phyloP scores from a whole-genome alignment of 2,329 filamentous ascomycete genomes.

The Sporothrix sp. region DNA sequence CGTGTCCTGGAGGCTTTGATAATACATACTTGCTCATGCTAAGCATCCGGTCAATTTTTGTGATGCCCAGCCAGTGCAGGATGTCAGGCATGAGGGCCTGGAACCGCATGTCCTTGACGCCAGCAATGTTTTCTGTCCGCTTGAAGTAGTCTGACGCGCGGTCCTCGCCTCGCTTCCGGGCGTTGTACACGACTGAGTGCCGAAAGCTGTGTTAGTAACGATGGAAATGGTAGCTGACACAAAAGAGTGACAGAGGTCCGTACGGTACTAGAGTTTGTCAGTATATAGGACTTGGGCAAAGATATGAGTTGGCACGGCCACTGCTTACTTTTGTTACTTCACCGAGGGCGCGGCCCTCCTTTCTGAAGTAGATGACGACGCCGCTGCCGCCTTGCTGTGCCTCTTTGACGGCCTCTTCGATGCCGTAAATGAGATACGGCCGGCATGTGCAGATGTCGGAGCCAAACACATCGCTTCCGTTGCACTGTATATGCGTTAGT shows the following conservation, averaged over 20 bases:
- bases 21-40: conserved; percentile 88
- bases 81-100: conserved; percentile 98
- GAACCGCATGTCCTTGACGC: conserved; percentile 95
- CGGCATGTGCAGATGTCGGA: conserved; percentile 96
- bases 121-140: conserved; percentile 95
- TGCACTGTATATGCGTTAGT: conserved; percentile 44
- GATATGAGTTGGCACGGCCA: no score
- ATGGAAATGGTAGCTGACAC: neutral
- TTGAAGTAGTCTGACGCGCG: conserved; percentile 89
- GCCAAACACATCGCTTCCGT: conserved; percentile 94
- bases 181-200: conserved; percentile 59
- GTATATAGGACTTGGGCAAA: neutral
- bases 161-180: conserved; percentile 68
- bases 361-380: conserved; percentile 97
- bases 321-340: conserved; percentile 82
- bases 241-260: conserved; percentile 6
- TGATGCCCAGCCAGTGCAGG: conserved; percentile 94
- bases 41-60: conserved; percentile 96
- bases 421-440: conserved; percentile 92
- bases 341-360: conserved; percentile 87
- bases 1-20: neutral
- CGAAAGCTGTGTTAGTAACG: conserved; percentile 16
- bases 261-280: conserved; percentile 18
- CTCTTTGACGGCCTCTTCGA: conserved; percentile 95
- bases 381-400: conserved; percentile 89